A percentile compares a stretch with the other conserved stretches of the same genome.
Conservation (phyloP, 305 asterid genomes). For the Fraxinus floribunda region DNA sequence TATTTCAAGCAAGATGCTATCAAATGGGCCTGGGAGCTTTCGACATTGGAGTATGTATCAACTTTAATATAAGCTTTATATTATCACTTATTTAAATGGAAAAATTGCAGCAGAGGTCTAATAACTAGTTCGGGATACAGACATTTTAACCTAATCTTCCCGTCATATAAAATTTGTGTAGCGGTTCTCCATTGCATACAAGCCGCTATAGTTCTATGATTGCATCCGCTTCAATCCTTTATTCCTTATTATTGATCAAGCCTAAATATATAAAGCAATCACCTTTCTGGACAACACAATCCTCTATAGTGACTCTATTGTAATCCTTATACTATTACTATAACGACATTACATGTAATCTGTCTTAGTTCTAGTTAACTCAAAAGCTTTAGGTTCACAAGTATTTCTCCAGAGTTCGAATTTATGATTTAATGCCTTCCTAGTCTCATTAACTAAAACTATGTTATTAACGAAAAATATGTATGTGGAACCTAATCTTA, state of each 20-base stretch:
- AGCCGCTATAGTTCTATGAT: background rate
- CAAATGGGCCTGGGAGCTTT: constrained; percentile 97
- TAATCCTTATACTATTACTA: background rate
- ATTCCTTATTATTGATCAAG: background rate
- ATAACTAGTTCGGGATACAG: background rate
- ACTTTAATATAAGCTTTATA: constrained; percentile 17
- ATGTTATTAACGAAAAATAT: background rate
- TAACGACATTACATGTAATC: background rate
- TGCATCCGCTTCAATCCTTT: background rate
- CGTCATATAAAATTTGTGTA: background rate
- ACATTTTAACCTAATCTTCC: background rate
- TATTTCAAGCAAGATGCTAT: constrained; percentile 91
- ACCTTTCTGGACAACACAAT: background rate
- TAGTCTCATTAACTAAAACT: background rate
- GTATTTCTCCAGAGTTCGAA: background rate
- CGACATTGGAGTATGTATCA: constrained; percentile 69
- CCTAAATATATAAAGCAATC: background rate
- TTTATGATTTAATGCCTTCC: background rate
- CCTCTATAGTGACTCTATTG: background rate
- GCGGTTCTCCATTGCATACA: background rate
- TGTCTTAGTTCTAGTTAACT: background rate
- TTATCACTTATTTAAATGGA: constrained; percentile 1
- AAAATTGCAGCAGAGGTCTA: background rate
- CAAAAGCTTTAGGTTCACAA: background rate
- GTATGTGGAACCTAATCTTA: background rate